Percentiles rank a stretch among this genome's conserved stretches.
These are phyloP conservation scores for Solanum etuberosum DNA, from an alignment of 257 asterid species.

Conservation along the genomic window DNA sequence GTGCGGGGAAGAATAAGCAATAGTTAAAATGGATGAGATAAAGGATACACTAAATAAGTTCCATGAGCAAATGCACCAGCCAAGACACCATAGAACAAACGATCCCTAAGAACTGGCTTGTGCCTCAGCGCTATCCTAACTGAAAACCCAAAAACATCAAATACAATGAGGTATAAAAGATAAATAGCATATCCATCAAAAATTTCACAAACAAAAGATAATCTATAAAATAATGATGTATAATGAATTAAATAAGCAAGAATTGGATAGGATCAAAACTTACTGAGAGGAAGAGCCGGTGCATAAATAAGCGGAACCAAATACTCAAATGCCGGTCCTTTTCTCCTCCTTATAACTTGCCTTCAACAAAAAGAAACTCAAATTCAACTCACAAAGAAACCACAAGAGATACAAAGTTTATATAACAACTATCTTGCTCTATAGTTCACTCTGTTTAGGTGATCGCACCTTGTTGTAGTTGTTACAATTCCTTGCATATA, in stretches of 20 bases:
- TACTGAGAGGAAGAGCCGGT: constrained; percentile 79
- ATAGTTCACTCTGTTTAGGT: neutral
- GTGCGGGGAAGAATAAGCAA: neutral
- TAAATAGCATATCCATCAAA: neutral
- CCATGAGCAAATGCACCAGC: constrained; percentile 84
- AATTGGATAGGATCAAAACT: neutral
- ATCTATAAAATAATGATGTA: neutral
- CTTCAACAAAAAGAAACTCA: constrained; percentile 11
- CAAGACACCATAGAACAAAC: constrained; percentile 57
- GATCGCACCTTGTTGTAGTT: neutral
- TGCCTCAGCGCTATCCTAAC: constrained; percentile 46
- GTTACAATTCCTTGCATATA: neutral
- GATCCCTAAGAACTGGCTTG: constrained; percentile 77
- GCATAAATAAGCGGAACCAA: constrained; percentile 62
- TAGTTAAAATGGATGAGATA: neutral
- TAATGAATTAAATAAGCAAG: neutral
- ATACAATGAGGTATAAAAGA: neutral
- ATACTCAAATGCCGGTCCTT: constrained; percentile 51
- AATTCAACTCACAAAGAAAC: neutral
- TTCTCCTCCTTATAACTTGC: constrained; percentile 39
- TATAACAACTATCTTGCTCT: neutral
- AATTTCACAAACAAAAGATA: neutral
- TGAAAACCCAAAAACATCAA: constrained; percentile 6
- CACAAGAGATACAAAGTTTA: neutral
- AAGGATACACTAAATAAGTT: constrained; percentile 60